Conservation (phyloP, 805 yeast genomes). For the Sugiyamaella mastotermitis region DNA sequence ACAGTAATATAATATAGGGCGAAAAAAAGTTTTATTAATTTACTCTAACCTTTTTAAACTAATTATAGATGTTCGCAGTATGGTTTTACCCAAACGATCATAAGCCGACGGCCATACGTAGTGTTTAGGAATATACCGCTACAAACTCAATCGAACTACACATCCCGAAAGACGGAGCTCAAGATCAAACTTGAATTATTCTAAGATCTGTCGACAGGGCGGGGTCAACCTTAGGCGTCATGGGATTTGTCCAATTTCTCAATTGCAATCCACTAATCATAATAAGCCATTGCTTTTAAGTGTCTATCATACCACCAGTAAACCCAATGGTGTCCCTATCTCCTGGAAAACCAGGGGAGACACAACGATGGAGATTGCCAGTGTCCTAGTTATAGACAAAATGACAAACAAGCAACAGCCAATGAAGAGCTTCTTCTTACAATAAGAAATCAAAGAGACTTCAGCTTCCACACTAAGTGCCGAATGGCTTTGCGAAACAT, state of each 20-base stretch:
- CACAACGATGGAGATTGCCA: constrained; percentile 18
- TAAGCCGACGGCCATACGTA: constrained; percentile 88
- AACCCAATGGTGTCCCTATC: constrained; percentile 22
- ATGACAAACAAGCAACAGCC: constrained; percentile 1
- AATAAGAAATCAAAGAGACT: constrained; percentile 5
- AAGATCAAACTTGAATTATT: constrained; percentile 50
- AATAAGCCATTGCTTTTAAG: constrained; percentile 3
- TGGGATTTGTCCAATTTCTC: constrained; percentile 14
- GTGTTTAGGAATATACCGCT: constrained; percentile 99
- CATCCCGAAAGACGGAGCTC: constrained; percentile 31
- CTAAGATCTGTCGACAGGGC: constrained; percentile 95
- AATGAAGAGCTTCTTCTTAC: constrained; percentile 6
- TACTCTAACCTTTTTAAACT: too few species aligned
- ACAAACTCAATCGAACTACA: constrained; percentile 67
- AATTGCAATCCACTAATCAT: constrained; percentile 3
- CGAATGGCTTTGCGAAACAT: constrained; percentile 28
- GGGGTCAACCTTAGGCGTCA: constrained; percentile 34
- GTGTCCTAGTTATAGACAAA: constrained; percentile 12
- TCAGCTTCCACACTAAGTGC: constrained; percentile 33
- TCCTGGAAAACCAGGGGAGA: constrained; percentile 22
- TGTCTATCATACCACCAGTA: constrained; percentile 12
- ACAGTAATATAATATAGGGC: too few species aligned
- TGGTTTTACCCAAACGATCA: constrained; percentile 99
- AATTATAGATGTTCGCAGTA: constrained; percentile 89
- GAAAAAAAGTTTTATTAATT: too few species aligned